Evolutionary conservation across 2,329 filamentous ascomycete species (phyloP).

Genomic region (Thermoascus crustaceus): DNA sequence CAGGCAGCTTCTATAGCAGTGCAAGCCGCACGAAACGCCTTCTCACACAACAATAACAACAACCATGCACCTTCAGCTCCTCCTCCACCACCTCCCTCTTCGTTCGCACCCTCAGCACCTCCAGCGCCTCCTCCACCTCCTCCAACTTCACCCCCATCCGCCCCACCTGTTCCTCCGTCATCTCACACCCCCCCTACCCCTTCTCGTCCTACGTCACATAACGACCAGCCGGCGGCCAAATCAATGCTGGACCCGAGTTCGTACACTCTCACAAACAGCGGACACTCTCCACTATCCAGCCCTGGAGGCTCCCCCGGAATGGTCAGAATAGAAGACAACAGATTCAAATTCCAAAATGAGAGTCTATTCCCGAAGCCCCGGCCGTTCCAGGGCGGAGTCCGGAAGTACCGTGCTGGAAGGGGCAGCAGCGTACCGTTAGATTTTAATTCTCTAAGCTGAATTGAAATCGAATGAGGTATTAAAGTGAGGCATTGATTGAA

Average conservation of each 20-base stretch:
- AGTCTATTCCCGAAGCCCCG: constrained; percentile 74
- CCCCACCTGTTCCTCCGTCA: constrained; percentile 23
- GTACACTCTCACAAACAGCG: constrained; percentile 65
- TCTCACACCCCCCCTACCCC: constrained; percentile 35
- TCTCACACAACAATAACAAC: constrained; percentile 37
- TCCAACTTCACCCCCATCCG: constrained; percentile 33
- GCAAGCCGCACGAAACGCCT: constrained; percentile 52
- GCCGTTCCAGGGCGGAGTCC: constrained; percentile 64
- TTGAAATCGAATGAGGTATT: constrained; percentile 11
- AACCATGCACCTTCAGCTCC: constrained; percentile 37
- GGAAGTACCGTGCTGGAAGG: constrained; percentile 79
- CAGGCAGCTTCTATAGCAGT: constrained; percentile 45
- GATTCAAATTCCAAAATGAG: constrained; percentile 85
- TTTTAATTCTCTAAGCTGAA: constrained; percentile 43
- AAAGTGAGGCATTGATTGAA: too few species aligned
- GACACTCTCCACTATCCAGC: constrained; percentile 20
- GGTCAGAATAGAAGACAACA: constrained; percentile 61
- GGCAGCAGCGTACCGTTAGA: constrained; percentile 92
- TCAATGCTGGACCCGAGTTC: constrained; percentile 66
- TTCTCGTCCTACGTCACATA: constrained; percentile 14
- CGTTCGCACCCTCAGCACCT: constrained; percentile 33
- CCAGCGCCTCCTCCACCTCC: constrained; percentile 40
- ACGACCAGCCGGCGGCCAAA: constrained; percentile 35
- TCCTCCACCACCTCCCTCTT: constrained; percentile 31
- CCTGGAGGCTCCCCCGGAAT: constrained; percentile 18